phyloP scores from a whole-genome alignment of 2,329 filamentous ascomycete species.

The Talaromyces sp. region DNA sequence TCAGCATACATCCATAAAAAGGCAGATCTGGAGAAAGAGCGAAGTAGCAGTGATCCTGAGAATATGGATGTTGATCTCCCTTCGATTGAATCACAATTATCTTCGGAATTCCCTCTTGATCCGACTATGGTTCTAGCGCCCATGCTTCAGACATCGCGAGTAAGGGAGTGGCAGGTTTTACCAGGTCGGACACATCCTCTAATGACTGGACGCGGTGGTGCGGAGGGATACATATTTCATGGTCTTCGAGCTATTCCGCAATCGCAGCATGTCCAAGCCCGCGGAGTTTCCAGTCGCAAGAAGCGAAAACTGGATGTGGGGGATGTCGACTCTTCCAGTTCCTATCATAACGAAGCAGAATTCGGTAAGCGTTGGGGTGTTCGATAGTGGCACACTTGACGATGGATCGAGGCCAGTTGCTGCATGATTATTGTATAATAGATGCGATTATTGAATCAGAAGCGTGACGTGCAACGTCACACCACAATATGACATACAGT shows the following conservation, averaged over 20 bases:
- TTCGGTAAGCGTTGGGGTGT: too few relatives aligned
- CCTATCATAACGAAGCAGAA: too few relatives aligned
- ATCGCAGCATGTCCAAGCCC: conserved; percentile 72
- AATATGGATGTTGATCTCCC: conserved; percentile 18
- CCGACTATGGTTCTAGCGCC: conserved; percentile 77
- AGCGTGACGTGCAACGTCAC: not conserved
- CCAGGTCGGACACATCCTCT: conserved; percentile 87
- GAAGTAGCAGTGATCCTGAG: conserved; percentile 27
- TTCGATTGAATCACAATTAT: conserved; percentile 19
- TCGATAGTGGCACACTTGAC: not conserved
- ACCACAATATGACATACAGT: not conserved
- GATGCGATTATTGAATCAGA: not conserved
- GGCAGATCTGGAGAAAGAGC: conserved; percentile 24
- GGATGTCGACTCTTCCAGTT: too few relatives aligned
- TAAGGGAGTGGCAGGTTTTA: conserved; percentile 81
- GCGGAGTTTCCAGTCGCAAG: conserved; percentile 64
- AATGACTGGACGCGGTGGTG: conserved; percentile 83
- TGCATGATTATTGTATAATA: not conserved
- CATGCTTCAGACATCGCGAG: conserved; percentile 72
- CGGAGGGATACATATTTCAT: conserved; percentile 87
- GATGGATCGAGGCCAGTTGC: conserved; percentile 2
- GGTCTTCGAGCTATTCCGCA: conserved; percentile 75
- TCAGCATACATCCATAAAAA: conserved; percentile 59
- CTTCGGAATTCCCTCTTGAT: conserved; percentile 78
- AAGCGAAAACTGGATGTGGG: conserved; percentile 55